Conservation (phyloP, 2,329 filamentous ascomycete genomes). For the Penicillium sp. region DNA sequence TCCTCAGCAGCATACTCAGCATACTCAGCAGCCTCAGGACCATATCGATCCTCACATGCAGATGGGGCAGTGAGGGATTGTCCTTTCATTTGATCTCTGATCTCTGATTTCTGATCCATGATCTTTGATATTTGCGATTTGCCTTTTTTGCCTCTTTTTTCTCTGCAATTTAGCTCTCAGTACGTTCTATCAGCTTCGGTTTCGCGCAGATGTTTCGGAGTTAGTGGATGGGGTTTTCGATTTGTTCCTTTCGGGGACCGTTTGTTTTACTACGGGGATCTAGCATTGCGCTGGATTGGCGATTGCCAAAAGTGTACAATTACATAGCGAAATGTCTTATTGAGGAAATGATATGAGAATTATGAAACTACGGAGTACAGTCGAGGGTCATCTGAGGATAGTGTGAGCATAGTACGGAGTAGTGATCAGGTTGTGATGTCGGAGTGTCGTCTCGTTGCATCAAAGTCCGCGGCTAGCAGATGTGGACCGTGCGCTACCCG, state of each 20-base stretch:
- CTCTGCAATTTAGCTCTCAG: not conserved
- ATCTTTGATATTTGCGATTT: not conserved
- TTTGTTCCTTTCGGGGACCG: conserved; percentile 12
- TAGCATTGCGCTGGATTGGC: conserved; percentile 4
- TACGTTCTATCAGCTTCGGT: not conserved
- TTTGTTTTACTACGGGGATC: conserved; percentile 11
- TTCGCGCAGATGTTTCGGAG: conserved; percentile 8
- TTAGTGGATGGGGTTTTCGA: conserved; percentile 9
- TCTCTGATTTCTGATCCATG: not conserved
- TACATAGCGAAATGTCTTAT: conserved; percentile 8
- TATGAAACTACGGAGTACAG: not conserved
- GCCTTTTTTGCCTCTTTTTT: conserved; percentile 4
- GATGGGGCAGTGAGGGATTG: conserved; percentile 27
- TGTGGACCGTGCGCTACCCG: conserved; percentile 9
- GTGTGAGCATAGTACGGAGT: not conserved
- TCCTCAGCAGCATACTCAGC: conserved; percentile 35
- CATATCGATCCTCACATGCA: conserved; percentile 41
- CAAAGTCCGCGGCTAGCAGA: not conserved
- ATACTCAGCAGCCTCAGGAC: conserved; percentile 25
- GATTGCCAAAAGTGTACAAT: conserved; percentile 11
- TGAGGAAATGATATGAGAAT: conserved; percentile 1
- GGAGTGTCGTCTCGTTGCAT: no score
- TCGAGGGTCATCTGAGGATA: not conserved
- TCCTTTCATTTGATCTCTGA: not conserved
- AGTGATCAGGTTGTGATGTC: not conserved